Conservation (phyloP, 441 rosid genomes). For the Populus trichocarpa region DNA sequence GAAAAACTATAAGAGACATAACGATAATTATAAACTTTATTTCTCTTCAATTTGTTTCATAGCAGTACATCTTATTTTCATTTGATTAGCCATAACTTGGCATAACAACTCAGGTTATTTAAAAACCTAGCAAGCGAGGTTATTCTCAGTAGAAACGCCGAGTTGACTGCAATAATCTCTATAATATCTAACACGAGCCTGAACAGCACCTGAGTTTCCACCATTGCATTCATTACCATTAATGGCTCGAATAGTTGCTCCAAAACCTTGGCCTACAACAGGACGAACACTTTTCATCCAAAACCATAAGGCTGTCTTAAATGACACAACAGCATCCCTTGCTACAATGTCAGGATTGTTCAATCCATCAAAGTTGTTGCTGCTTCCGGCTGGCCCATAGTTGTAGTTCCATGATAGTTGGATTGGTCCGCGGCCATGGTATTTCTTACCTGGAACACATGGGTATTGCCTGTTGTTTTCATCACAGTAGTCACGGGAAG, state of each 20-base stretch:
- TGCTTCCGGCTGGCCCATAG: too few species aligned
- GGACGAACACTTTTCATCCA: conserved; percentile 45
- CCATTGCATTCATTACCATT: conserved; percentile 44
- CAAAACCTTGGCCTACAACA: conserved; percentile 37
- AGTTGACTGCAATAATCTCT: conserved; percentile 35
- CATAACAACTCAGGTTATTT: not conserved
- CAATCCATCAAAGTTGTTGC: too few species aligned
- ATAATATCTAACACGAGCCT: conserved; percentile 32
- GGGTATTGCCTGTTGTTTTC: not conserved
- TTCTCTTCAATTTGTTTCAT: not conserved
- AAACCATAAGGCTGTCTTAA: conserved; percentile 41
- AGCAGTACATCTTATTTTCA: not conserved
- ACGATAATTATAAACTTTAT: not conserved
- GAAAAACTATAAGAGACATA: not conserved
- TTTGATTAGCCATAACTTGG: not conserved
- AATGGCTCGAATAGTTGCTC: conserved; percentile 41
- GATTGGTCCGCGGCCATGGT: conserved; percentile 30
- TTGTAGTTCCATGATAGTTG: conserved; percentile 12
- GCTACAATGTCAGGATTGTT: too few species aligned
- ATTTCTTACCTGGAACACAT: conserved; percentile 9
- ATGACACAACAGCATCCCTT: too few species aligned
- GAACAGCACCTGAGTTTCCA: conserved; percentile 9
- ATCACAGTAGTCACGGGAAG: conserved; percentile 12
- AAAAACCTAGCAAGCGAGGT: conserved; percentile 24
- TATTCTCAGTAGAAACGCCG: conserved; percentile 32